Conservation (phyloP, 2,329 filamentous ascomycete genomes). For the Grosmannia huntii region DNA sequence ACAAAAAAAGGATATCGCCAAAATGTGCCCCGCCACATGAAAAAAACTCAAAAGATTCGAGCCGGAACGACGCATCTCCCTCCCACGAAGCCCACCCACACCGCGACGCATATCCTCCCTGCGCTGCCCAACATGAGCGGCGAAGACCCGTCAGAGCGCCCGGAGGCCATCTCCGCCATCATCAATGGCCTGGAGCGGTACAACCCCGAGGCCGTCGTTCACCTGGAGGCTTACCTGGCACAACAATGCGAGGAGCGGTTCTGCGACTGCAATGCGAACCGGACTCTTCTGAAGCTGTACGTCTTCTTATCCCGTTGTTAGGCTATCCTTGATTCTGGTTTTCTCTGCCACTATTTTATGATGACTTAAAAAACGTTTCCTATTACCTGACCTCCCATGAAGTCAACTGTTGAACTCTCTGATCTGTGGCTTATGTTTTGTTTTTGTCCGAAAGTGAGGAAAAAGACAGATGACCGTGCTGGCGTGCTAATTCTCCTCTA, state of each 20-base stretch:
- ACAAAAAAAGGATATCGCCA: constrained; percentile 10
- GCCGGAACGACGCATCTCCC: constrained; percentile 8
- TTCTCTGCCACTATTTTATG: constrained; percentile 26
- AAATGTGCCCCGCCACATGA: constrained; percentile 5
- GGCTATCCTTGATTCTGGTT: neutral
- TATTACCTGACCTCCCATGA: constrained; percentile 87
- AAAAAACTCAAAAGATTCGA: constrained; percentile 11
- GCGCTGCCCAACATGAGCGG: constrained; percentile 42
- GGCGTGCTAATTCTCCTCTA: neutral
- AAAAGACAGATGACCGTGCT: neutral
- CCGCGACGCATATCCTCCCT: neutral
- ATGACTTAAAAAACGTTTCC: constrained; percentile 93
- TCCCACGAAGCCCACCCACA: neutral
- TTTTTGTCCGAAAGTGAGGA: neutral
- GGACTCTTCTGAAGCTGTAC: constrained; percentile 94
- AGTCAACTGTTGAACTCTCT: constrained; percentile 59
- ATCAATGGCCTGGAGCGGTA: constrained; percentile 97
- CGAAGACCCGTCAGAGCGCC: constrained; percentile 85
- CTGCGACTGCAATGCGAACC: constrained; percentile 92
- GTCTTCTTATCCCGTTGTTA: constrained; percentile 25
- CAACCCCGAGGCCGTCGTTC: constrained; percentile 89
- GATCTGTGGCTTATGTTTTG: constrained; percentile 27
- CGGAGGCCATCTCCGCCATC: constrained; percentile 82
- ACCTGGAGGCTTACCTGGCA: constrained; percentile 88
- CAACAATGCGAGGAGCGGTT: constrained; percentile 92